Conservation (phyloP, 352 stramenopile species). For the Lagenidium sp. region DNA sequence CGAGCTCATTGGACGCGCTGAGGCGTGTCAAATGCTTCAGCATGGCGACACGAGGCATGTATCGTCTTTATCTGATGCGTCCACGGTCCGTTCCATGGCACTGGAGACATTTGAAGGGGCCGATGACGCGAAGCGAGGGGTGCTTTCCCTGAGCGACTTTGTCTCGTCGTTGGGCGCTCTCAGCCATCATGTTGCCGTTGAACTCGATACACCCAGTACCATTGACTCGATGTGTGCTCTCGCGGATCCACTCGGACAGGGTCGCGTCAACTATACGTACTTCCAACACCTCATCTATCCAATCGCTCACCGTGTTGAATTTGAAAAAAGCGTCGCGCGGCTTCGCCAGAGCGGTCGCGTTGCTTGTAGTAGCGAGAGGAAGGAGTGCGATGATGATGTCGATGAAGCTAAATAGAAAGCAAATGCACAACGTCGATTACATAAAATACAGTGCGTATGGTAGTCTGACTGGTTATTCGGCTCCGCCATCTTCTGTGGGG, state of each 20-base stretch:
- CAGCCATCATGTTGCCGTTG: slow-evolving; percentile 1
- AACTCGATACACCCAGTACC: slow-evolving; percentile 13
- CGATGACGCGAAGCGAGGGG: slow-evolving; percentile 21
- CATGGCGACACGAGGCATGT: too few species aligned
- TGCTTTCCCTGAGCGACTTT: slow-evolving; percentile 30
- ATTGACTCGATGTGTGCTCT: slow-evolving; percentile 24
- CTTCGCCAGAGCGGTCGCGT: too few species aligned
- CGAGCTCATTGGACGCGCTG: slow-evolving; percentile 13
- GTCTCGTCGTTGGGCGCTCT: slow-evolving; percentile 6
- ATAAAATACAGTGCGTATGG: background rate
- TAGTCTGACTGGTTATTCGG: background rate
- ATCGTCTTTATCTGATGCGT: slow-evolving; percentile 4
- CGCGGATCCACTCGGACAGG: slow-evolving; percentile 31
- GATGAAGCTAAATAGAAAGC: slow-evolving; percentile 1
- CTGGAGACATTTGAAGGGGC: slow-evolving; percentile 24
- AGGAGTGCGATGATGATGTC: background rate
- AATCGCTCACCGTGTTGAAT: slow-evolving; percentile 22
- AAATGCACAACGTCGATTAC: slow-evolving; percentile 3
- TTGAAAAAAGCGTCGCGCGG: slow-evolving; percentile 12
- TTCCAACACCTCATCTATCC: slow-evolving; percentile 50
- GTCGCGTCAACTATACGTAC: slow-evolving; percentile 47
- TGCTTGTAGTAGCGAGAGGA: slow-evolving; percentile 5
- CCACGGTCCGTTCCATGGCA: slow-evolving; percentile 17
- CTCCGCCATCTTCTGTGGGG: background rate
- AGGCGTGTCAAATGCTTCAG: slow-evolving; percentile 4